Evolutionary conservation across 2,329 filamentous ascomycete genomes (phyloP), one percentile per base, ranked within the genome.

Genomic region (Aspergillus cejpii): DNA sequence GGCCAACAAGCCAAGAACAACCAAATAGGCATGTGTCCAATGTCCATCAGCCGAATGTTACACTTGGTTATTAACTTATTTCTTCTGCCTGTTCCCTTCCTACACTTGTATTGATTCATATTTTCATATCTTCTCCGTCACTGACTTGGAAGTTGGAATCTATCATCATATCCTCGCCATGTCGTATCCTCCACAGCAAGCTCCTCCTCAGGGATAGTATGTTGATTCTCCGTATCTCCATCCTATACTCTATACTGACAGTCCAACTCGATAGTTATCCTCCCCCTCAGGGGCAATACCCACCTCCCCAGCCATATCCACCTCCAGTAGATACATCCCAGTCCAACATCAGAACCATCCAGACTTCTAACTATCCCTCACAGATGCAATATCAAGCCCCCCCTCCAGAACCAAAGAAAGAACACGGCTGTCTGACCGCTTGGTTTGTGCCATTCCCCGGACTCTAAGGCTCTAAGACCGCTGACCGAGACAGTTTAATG

Each of bases 361-460:
- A n/a, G n/a, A n/a, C n/a, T n/a, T n/a, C n/a, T 23, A 34, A 41
- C 39, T 23, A 8, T 11, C 10, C 17, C 20, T n/a, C 2, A 4
- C 11, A 43, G 19, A 54, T 54, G 52, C 52, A 54, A 40, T 54
- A 54, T 37, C 49, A 51, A 37, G 28, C 44, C 12, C 44, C 51
- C 7, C 52, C 52, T 8, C 52, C 39, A 14, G 43, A 45, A n/a
- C 41, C 49, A 27, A 28, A 38, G 15, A 54, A 54, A 38, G 50
- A 54, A 34, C 52, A 50, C 34, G 52, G 52, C 5, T 54, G 52
- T 37, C 33, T 54, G 15, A 54, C 50, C 7, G 50, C 47, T 33
- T 54, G 50, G 50, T 53, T 23, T 11, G 48, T n/a, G n/a, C n/a
- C n/a, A n/a, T n/a, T n/a, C n/a, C n/a, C n/a, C n/a, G n/a, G n/a